Evolutionary conservation across 179 eudicot species (phyloP).

Genomic region (Corrigiola litoralis): DNA sequence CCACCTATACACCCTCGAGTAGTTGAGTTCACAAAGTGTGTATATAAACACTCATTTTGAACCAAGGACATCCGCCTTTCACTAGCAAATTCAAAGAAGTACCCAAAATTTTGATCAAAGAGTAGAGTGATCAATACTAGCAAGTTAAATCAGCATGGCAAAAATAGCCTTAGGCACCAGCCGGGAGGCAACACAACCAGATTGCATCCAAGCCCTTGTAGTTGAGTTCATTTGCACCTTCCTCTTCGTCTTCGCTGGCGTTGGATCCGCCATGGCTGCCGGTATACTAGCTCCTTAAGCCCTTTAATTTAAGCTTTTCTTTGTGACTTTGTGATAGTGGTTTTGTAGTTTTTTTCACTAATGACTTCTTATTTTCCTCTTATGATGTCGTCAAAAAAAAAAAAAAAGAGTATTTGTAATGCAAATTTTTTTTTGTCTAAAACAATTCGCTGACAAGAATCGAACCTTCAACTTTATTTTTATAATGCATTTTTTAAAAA

Average conservation of each 20-base stretch:
- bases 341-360: no score
- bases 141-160: constrained; percentile 26
- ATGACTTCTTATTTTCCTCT: no score
- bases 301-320: no score
- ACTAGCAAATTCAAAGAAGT: no score
- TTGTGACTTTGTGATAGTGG: no score
- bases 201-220: constrained; percentile 63
- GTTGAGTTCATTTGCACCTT: constrained; percentile 80
- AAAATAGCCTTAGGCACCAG: constrained; percentile 56
- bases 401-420: no score
- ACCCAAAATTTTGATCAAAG: not conserved
- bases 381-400: no score
- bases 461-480: no score
- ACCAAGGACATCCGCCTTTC: not conserved
- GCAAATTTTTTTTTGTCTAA: no score
- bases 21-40: constrained; percentile 2
- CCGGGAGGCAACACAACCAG: constrained; percentile 49
- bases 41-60: not conserved
- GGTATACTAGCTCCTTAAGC: constrained; percentile 42
- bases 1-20: not conserved
- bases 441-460: no score
- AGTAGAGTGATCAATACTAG: not conserved
- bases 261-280: constrained; percentile 78
- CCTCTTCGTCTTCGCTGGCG: constrained; percentile 82
- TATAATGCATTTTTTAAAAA: no score